Evolutionary conservation across 2,329 filamentous ascomycete genomes (phyloP).

Genomic region (Colletotrichum spinosum): DNA sequence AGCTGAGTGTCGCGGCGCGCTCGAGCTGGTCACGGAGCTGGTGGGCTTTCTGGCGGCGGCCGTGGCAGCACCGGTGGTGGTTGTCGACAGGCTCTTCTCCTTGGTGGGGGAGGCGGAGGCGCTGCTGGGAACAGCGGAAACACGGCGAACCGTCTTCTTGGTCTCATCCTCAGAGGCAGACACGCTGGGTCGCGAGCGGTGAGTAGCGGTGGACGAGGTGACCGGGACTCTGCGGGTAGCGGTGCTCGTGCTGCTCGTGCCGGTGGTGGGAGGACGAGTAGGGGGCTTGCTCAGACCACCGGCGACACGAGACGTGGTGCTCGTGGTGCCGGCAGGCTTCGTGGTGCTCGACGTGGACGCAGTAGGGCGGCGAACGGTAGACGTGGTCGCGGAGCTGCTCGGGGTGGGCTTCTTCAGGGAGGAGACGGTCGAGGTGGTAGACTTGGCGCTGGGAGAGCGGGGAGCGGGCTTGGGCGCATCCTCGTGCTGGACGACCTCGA

Average conservation of each 20-base stretch:
- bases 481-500: constrained; percentile 58
- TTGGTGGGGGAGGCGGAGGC: constrained; percentile 43
- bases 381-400: constrained; percentile 41
- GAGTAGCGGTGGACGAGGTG: constrained; percentile 52
- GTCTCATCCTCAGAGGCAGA: constrained; percentile 63
- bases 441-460: constrained; percentile 48
- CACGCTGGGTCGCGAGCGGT: constrained; percentile 59
- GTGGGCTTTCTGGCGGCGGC: constrained; percentile 47
- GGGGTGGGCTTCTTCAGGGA: constrained; percentile 49
- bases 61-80: constrained; percentile 43
- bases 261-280: constrained; percentile 56
- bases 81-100: constrained; percentile 50
- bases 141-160: constrained; percentile 58
- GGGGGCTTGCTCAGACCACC: constrained; percentile 60
- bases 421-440: constrained; percentile 44
- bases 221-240: constrained; percentile 47
- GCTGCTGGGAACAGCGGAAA: constrained; percentile 56
- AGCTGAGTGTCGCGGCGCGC: constrained; percentile 30
- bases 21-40: constrained; percentile 38
- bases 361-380: constrained; percentile 49
- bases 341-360: constrained; percentile 46
- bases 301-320: constrained; percentile 48
- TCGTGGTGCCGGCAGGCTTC: constrained; percentile 44
- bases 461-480: constrained; percentile 49
- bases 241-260: constrained; percentile 47